Evolutionary conservation across 208 protist genomes (phyloP).

Genomic region (Tritrichomonas musculus): DNA sequence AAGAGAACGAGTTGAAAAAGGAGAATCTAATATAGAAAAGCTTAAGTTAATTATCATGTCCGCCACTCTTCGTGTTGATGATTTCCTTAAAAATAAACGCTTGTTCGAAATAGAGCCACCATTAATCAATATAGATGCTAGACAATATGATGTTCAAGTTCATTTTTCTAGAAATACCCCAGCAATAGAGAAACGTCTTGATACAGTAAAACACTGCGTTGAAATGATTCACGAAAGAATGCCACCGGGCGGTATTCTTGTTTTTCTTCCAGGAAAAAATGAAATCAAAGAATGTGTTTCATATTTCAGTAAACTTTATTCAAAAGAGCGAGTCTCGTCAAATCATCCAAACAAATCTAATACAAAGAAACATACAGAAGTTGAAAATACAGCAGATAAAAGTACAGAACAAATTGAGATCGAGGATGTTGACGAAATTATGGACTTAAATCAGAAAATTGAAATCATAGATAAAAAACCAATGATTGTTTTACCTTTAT

Average conservation of each 20-base stretch:
- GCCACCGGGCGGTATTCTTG: slow-evolving; percentile 86
- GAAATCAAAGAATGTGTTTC: slow-evolving; percentile 79
- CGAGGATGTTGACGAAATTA: slow-evolving; percentile 27
- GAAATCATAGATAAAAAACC: slow-evolving; percentile 24
- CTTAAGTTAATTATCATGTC: slow-evolving; percentile 76
- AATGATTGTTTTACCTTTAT: slow-evolving; percentile 93
- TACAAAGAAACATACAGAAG: neutral
- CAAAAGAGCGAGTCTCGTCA: neutral
- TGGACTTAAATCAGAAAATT: neutral
- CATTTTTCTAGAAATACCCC: slow-evolving; percentile 85
- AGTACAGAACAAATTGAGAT: neutral
- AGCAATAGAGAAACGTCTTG: slow-evolving; percentile 72
- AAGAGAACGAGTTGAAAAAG: neutral
- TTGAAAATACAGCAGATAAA: neutral
- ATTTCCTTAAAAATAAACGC: slow-evolving; percentile 77
- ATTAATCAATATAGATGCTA: slow-evolving; percentile 66
- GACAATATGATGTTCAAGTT: slow-evolving; percentile 88
- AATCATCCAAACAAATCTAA: neutral
- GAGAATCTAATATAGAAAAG: slow-evolving; percentile 31
- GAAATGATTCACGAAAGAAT: slow-evolving; percentile 88
- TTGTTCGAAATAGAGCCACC: slow-evolving; percentile 83
- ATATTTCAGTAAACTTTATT: slow-evolving; percentile 56
- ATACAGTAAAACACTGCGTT: slow-evolving; percentile 57
- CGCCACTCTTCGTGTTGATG: slow-evolving; percentile 69
- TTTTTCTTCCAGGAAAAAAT: slow-evolving; percentile 88